Evolutionary conservation across 2,329 filamentous ascomycete species (phyloP), one percentile per base, ranked within the genome.

Genomic region (Epichloe baconii): DNA sequence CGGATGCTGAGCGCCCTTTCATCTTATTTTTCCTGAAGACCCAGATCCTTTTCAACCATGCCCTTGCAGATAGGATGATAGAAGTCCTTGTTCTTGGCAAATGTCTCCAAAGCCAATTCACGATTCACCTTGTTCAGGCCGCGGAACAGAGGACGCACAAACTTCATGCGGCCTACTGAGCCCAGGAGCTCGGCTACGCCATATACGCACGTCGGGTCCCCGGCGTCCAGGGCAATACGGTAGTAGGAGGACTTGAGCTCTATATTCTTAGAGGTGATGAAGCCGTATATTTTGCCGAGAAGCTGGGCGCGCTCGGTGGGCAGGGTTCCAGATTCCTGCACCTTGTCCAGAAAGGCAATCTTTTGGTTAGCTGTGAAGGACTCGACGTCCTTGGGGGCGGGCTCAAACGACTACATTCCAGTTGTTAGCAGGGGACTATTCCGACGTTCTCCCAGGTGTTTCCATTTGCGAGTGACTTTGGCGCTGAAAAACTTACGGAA

Each of bases 121-220:
- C 80, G 74, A 68, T 96, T 84, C 40, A 86, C 79, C 65, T 82
- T 81, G 61, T 85, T 83, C 58, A 98, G 71, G 47, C 80, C 77
- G 54, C 85, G 78, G 71, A 85, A 96, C 62, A 97, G 69, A 21
- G 91, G 88, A 46, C 91, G 76, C 53, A 97, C 91, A 67, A 91
- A 97, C 77, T 97, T 97, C 93, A 98, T 97, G 52, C 93, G 76
- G 12, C 93, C 93, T 23, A 96, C 89, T 49, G 77, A 76, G 35
- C 87, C 86, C 40, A 97, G 73, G 51, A 96, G 72, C 53, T 86
- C 79, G 1, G 85, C 82, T 0, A 88, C 80, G 1, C 83, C 83
- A 53, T 79, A 64, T 61, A 91, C 88, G 38, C 85, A 79, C 52
- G 74, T 78, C 48, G 76, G 67, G 59, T 89, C 86, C 52, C 82